Evolutionary conservation across 2,329 filamentous ascomycete species (phyloP).

Genomic region (Cladosporium velox): DNA sequence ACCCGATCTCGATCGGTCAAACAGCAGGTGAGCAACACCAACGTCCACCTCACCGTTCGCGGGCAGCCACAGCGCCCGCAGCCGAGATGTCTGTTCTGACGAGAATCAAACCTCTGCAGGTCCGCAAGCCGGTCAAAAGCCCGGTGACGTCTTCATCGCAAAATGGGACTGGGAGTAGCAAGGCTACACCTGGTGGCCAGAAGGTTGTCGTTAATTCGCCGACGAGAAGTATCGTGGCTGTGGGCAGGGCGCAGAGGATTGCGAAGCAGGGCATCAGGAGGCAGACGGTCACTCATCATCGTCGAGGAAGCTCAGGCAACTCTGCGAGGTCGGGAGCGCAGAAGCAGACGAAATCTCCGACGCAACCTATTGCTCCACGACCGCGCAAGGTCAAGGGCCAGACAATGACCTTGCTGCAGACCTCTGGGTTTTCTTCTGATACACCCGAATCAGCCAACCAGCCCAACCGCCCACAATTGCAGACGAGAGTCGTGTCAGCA

Average conservation of each 20-base stretch:
- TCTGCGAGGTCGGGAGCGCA: neutral
- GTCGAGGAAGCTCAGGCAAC: constrained; percentile 1
- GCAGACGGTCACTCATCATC: constrained; percentile 1
- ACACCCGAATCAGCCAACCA: constrained; percentile 21
- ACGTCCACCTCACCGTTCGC: constrained; percentile 15
- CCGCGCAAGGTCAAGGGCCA: constrained; percentile 29
- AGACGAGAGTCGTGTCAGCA: constrained; percentile 29
- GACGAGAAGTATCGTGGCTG: neutral
- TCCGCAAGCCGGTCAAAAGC: constrained; percentile 14
- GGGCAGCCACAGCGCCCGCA: constrained; percentile 11
- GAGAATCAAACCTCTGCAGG: constrained; percentile 18
- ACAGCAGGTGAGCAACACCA: constrained; percentile 19
- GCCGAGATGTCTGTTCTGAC: constrained; percentile 15
- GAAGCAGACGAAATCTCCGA: neutral
- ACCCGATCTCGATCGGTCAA: constrained; percentile 14
- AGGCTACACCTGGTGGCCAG: neutral
- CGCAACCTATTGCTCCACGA: neutral
- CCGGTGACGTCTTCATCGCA: constrained; percentile 18
- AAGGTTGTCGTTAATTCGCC: neutral
- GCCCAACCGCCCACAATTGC: constrained; percentile 10
- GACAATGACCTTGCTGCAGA: constrained; percentile 37
- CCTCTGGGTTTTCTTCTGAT: constrained; percentile 33
- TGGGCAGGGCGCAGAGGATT: constrained; percentile 3
- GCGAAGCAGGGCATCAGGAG: constrained; percentile 8
- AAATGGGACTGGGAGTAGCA: constrained; percentile 21